A percentile compares a stretch with the other conserved stretches of the same genome.
These are phyloP conservation scores for Dimocarpus longan DNA, from an alignment of 345 rosid genomes.

Conservation along the genomic window DNA sequence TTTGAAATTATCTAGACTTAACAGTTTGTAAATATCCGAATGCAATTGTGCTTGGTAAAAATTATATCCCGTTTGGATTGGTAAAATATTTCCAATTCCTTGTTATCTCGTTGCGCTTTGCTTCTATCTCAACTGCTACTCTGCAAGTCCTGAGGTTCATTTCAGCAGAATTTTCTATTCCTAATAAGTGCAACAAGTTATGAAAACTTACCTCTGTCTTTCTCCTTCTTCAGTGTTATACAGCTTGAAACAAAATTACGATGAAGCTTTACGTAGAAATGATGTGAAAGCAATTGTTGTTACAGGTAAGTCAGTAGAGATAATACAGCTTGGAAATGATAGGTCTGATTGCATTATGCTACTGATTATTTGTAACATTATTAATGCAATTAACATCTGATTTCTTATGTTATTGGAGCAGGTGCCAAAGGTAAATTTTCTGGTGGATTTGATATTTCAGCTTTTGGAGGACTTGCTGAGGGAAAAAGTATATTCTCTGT, in stretches of 20 bases:
- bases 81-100: not conserved
- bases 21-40: not conserved
- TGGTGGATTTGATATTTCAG: conserved; percentile 91
- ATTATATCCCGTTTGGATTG: not conserved
- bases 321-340: not conserved
- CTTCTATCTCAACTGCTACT: not conserved
- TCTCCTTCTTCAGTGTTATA: conserved; percentile 50
- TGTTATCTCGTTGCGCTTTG: not conserved
- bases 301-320: conserved; percentile 51
- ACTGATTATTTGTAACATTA: not conserved
- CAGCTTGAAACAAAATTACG: conserved; percentile 77
- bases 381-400: conserved; percentile 14
- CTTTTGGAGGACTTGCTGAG: conserved; percentile 64
- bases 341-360: not conserved
- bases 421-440: conserved; percentile 93
- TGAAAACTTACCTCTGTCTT: conserved; percentile 3
- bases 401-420: conserved; percentile 30
- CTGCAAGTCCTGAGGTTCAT: not conserved
- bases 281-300: conserved; percentile 97
- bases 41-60: not conserved
- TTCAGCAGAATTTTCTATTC: not conserved
- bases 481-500: conserved; percentile 52
- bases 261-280: conserved; percentile 71
- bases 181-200: not conserved
- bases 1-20: not conserved